A percentile compares a stretch with the other conserved stretches of the same genome.
Evolutionary conservation across 495 filamentous ascomycete genomes (phyloP).

Genomic region (Podospora sp.): DNA sequence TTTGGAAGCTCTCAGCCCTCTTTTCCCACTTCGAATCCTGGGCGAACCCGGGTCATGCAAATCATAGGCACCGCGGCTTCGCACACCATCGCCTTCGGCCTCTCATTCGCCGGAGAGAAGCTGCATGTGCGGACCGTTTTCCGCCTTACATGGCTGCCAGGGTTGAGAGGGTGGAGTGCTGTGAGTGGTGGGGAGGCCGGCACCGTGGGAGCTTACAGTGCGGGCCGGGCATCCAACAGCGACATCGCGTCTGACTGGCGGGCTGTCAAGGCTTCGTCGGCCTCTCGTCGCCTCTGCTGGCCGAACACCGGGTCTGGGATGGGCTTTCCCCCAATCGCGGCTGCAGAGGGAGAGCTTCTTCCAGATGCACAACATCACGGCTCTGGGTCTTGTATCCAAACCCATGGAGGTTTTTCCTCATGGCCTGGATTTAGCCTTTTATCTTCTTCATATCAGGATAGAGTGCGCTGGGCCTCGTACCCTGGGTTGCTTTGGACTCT

Average conservation of each 20-base stretch:
- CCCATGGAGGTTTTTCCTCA: slow-evolving; percentile 7
- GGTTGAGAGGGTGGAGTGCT: slow-evolving; percentile 30
- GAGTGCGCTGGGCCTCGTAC: slow-evolving; percentile 12
- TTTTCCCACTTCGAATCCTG: slow-evolving; percentile 18
- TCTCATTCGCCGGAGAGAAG: slow-evolving; percentile 37
- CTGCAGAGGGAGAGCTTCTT: slow-evolving; percentile 17
- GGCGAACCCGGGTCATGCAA: slow-evolving; percentile 39
- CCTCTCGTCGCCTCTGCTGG: slow-evolving; percentile 3
- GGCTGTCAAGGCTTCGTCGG: too few relatives aligned
- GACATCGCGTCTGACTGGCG: background rate
- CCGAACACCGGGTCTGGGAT: slow-evolving; percentile 12
- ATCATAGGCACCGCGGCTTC: slow-evolving; percentile 38
- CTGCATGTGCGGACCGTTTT: slow-evolving; percentile 50
- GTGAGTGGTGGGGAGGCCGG: slow-evolving; percentile 22
- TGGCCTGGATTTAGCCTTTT: slow-evolving; percentile 22
- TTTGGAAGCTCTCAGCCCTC: slow-evolving; percentile 18
- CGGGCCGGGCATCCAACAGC: slow-evolving; percentile 11
- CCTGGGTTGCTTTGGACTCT: slow-evolving; percentile 17
- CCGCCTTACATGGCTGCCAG: slow-evolving; percentile 44
- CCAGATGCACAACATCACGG: slow-evolving; percentile 23
- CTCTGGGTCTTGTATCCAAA: background rate
- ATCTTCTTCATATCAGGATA: slow-evolving; percentile 21
- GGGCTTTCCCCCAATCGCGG: slow-evolving; percentile 10
- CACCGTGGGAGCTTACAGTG: slow-evolving; percentile 17
- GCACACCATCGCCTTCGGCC: slow-evolving; percentile 24